Evolutionary conservation across 257 asterid species (phyloP).

Genomic region (Datura wrightii): DNA sequence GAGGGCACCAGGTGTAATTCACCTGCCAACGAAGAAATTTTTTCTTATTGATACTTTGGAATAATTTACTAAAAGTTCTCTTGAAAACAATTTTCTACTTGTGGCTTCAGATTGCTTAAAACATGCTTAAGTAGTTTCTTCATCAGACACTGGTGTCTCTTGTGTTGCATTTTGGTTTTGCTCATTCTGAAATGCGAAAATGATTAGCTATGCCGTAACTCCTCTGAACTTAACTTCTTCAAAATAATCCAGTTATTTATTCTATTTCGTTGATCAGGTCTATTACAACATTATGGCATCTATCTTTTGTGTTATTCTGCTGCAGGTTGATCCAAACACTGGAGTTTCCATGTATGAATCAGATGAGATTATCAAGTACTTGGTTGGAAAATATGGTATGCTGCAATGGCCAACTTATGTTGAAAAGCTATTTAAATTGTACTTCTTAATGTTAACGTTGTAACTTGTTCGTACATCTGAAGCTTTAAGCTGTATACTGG

Average conservation of each 20-base stretch:
- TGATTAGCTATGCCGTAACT: neutral
- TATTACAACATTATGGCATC: slow-evolving; percentile 12
- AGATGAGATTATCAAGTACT: slow-evolving; percentile 85
- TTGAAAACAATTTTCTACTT: neutral
- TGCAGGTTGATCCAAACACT: slow-evolving; percentile 97
- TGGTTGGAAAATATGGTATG: slow-evolving; percentile 85
- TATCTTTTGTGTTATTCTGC: slow-evolving; percentile 30
- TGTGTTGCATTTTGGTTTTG: neutral
- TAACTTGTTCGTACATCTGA: neutral
- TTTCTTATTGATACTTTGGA: neutral
- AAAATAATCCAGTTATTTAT: neutral
- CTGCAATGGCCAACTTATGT: slow-evolving; percentile 22
- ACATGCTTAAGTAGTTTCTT: neutral
- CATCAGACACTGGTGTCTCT: neutral
- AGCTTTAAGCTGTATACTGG: neutral
- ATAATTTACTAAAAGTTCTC: neutral
- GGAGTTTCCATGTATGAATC: slow-evolving; percentile 96
- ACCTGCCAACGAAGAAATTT: neutral
- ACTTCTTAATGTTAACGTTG: neutral
- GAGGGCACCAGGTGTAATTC: slow-evolving; percentile 24
- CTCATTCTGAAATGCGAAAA: slow-evolving; percentile 1
- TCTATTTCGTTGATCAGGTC: neutral
- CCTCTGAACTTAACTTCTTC: neutral
- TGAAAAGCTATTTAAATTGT: neutral
- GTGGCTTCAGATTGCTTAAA: slow-evolving; percentile 12